A percentile compares a stretch with the other conserved stretches of the same genome.
These are phyloP conservation scores for Populus davidiana DNA, from an alignment of 345 rosid genomes.

Conservation along the genomic window DNA sequence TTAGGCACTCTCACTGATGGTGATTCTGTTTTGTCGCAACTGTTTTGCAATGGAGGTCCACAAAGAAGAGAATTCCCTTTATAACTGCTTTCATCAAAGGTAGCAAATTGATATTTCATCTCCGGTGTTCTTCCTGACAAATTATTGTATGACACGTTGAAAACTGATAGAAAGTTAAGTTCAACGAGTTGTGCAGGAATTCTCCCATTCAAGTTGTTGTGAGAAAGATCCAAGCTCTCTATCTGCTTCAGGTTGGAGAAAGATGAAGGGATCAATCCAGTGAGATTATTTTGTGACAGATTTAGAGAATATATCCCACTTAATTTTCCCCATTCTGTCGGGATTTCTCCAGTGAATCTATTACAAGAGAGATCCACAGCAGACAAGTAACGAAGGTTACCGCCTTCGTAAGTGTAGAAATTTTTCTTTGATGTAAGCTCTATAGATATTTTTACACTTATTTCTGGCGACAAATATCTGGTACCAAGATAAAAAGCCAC, in stretches of 20 bases:
- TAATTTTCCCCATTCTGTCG: not conserved
- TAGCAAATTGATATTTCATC: conserved; percentile 16
- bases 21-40: not conserved
- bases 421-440: not conserved
- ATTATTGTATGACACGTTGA: conserved; percentile 38
- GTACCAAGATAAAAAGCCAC: no score
- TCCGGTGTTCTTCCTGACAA: conserved; percentile 21
- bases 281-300: conserved; percentile 33
- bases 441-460: not conserved
- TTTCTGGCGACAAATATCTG: accelerated
- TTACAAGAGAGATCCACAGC: not conserved
- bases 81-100: conserved; percentile 19
- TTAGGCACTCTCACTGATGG: not conserved
- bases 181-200: conserved; percentile 26
- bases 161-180: conserved; percentile 7
- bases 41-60: conserved; percentile 17
- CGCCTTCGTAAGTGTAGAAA: not conserved
- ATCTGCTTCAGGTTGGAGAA: conserved; percentile 25
- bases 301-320: conserved; percentile 3
- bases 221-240: conserved; percentile 37
- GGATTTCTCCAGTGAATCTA: not conserved
- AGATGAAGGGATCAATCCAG: conserved; percentile 14
- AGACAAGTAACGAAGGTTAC: not conserved
- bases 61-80: conserved; percentile 28
- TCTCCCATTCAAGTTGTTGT: conserved; percentile 20